Evolutionary conservation across 352 stramenopile species (phyloP), one percentile per base, ranked within the genome.

Genomic region (Pythium oligandrum): DNA sequence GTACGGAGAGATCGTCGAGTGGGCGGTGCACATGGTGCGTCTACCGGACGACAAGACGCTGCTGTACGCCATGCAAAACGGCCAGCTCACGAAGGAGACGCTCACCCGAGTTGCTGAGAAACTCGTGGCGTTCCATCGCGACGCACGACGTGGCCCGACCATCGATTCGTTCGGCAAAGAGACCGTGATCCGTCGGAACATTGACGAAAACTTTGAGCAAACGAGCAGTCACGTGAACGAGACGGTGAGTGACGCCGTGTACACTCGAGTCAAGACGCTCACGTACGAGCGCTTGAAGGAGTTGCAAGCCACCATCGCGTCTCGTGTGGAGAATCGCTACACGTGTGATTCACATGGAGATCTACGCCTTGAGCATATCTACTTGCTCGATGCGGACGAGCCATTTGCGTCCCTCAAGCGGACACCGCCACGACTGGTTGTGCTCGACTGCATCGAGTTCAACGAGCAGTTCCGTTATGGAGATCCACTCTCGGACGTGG

Each of bases 361-460:
- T 46, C 60, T 87, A 10, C 74, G 79, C 4, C 68, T 87, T 6
- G 79, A 88, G 40, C 76, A 90, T 35, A 64, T 89, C 6, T 87
- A 90, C 55, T 57, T 65, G 46, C n/a, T 81, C 36, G 45, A 61
- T 46, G 12, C 4, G 6, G 31, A 33, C n/a, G 47, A 35, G n/a
- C 31, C 38, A 31, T 34, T 11, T 34, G 46, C 36, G 26, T 12
- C 37, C 2, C 36, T 50, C 26, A 44, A 40, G 11, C 35, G 53
- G 30, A 48, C 32, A 6, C 35, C 56, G 33, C 48, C 54, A 39
- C 33, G 64, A 39, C 68, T 84, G 44, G 71, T 86, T 31, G 66
- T 87, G 48, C 58, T 90, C 48, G 78, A 90, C 44, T 87, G 78
- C 61, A 87, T 90, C 52, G 78, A 90, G 57, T 87, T 90, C 58